Conservation (phyloP, 148 eudicot genomes). For the Cornus suecica region DNA sequence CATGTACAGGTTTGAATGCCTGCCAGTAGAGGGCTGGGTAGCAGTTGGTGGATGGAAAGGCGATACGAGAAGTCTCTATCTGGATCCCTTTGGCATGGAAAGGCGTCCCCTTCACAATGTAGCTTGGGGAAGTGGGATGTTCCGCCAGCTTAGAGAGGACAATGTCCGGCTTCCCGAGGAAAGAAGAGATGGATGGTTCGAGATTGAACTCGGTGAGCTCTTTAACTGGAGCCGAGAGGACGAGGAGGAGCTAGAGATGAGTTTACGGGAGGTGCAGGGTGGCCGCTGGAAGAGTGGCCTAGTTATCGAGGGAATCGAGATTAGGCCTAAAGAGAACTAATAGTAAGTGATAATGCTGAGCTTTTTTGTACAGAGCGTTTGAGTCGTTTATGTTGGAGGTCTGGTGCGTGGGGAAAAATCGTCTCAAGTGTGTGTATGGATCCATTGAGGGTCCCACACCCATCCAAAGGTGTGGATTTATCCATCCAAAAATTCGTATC, state of each 20-base stretch:
- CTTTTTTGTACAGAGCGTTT: too few relatives aligned
- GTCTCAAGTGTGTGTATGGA: too few relatives aligned
- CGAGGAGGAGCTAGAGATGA: slow-evolving; percentile 37
- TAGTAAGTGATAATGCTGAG: too few relatives aligned
- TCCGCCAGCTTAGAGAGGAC: not conserved
- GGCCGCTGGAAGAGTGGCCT: slow-evolving; percentile 49
- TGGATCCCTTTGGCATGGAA: slow-evolving; percentile 27
- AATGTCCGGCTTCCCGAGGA: slow-evolving; percentile 22
- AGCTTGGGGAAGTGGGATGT: slow-evolving; percentile 27
- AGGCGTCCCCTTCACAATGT: slow-evolving; percentile 20
- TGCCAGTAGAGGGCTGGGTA: slow-evolving; percentile 28
- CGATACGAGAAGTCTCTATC: slow-evolving; percentile 17
- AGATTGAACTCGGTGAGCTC: slow-evolving; percentile 52
- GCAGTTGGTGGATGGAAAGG: slow-evolving; percentile 22
- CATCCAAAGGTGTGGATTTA: too few relatives aligned
- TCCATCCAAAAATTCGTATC: too few relatives aligned
- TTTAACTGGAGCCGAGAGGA: slow-evolving; percentile 26
- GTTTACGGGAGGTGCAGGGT: slow-evolving; percentile 31
- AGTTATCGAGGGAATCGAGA: slow-evolving; percentile 58
- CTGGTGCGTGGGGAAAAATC: too few relatives aligned
- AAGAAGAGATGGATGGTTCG: slow-evolving; percentile 72
- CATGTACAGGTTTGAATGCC: slow-evolving; percentile 37
- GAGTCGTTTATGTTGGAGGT: too few relatives aligned
- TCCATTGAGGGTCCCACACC: too few relatives aligned
- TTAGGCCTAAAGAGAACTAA: slow-evolving; percentile 11